Evolutionary conservation across 495 filamentous ascomycete species (phyloP), one percentile per base, ranked within the genome.

Genomic region (Penicillium lividum): DNA sequence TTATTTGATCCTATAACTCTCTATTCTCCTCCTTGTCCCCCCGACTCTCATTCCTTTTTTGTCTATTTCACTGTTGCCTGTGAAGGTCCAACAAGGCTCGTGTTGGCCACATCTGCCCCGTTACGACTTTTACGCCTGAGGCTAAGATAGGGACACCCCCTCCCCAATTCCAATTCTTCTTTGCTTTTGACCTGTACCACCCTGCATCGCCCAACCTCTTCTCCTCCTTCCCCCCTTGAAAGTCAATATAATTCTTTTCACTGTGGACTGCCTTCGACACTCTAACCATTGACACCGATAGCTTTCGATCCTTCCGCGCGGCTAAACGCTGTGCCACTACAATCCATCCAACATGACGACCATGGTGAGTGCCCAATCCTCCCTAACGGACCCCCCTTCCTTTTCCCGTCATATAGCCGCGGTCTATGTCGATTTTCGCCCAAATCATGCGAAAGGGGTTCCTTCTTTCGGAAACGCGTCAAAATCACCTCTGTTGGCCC

Each of bases 311-410:
- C 9, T 57, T 57, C 30, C 34, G 54, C 68, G 73, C 73, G 63
- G 74, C 74, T 65, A 63, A 57, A 66, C 64, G 71, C 73, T 75
- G 78, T 74, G 75, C 65, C 62, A 58, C 54, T 59, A 54, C 57
- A 57, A 64, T 58, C 53, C 57, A 54, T 64, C 56, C 70, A 76
- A 73, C 30, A 80, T 80, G 77, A 80, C 77, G 66, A 80, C 77
- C 64, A 80, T 80, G 77, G 76, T 79, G 56, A 70, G 67, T 70
- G 31, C 54, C 43, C 28, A 49, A 49, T 8, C 46, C n/a, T 15
- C 7, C 28, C 16, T 44, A n/a, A 54, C 63, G 43, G 43, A 8
- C 18, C 31, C 13, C n/a, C 16, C 5, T 55, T 25, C 8, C n/a
- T 30, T 11, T 55, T 25, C 8, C 18, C 36, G 29, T 42, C 18